These are phyloP conservation scores for Apiospora pterosperma DNA, from an alignment of 2,329 filamentous ascomycete genomes.

Conservation along the genomic window DNA sequence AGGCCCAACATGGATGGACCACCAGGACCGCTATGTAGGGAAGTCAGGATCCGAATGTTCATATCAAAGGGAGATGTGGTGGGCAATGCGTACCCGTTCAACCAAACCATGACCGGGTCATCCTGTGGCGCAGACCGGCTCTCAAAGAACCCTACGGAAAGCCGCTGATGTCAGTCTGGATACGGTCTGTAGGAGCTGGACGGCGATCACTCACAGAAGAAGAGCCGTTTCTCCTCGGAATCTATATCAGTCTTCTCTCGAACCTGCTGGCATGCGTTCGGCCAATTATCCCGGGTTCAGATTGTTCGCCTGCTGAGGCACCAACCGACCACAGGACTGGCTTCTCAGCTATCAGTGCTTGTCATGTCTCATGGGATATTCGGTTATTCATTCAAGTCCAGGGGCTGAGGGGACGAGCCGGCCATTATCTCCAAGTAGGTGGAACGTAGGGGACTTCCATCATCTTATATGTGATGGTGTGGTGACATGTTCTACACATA, in stretches of 20 bases:
- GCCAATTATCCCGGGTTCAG: too few relatives aligned
- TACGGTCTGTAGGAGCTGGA: too few relatives aligned
- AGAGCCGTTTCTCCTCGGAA: slow-evolving; percentile 10
- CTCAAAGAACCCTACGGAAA: slow-evolving; percentile 10
- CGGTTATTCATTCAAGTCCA: neutral
- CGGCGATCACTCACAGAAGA: slow-evolving; percentile 7
- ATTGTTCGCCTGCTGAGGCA: too few relatives aligned
- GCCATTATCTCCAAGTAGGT: neutral
- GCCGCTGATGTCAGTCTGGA: neutral
- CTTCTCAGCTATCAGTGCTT: neutral
- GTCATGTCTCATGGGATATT: neutral
- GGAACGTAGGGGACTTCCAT: neutral
- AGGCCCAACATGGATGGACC: slow-evolving; percentile 13
- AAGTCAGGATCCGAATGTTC: neutral
- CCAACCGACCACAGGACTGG: too few relatives aligned
- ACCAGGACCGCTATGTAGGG: slow-evolving; percentile 12
- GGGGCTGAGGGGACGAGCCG: neutral
- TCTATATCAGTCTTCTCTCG: too few relatives aligned
- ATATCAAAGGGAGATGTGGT: neutral
- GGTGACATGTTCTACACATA: neutral
- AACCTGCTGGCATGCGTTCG: too few relatives aligned
- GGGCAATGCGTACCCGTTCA: slow-evolving; percentile 8
- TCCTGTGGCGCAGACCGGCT: slow-evolving; percentile 8
- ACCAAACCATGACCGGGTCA: slow-evolving; percentile 10
- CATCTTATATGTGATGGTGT: neutral